Evolutionary conservation across 2,329 filamentous ascomycete species (phyloP).

Genomic region (Botrytis paeoniae): DNA sequence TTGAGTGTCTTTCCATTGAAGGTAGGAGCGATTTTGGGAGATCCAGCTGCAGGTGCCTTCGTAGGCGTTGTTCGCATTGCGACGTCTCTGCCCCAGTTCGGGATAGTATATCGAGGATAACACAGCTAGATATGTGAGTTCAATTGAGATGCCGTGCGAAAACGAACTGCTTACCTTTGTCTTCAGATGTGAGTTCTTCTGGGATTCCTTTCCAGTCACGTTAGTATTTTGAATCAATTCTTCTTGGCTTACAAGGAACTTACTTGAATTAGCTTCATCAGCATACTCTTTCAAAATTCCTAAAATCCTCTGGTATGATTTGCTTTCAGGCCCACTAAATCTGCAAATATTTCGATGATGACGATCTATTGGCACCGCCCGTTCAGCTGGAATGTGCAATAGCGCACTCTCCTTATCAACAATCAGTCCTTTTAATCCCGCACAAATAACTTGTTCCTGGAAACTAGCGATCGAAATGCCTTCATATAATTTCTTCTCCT

Average conservation of each 20-base stretch:
- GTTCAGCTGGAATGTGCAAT: constrained; percentile 13
- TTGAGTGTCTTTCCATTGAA: constrained; percentile 27
- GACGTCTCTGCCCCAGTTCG: constrained; percentile 33
- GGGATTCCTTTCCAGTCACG: too few species aligned
- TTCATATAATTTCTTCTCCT: too few species aligned
- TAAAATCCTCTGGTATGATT: neutral
- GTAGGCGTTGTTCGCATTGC: constrained; percentile 30
- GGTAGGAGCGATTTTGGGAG: constrained; percentile 29
- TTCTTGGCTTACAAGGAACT: too few species aligned
- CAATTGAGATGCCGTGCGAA: too few species aligned
- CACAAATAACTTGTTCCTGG: neutral
- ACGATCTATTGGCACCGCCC: constrained; percentile 14
- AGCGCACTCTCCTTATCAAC: constrained; percentile 20
- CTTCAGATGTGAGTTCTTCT: neutral
- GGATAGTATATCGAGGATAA: constrained; percentile 34
- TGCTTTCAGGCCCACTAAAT: constrained; percentile 18
- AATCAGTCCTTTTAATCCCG: neutral
- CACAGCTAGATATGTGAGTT: too few species aligned
- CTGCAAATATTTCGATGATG: constrained; percentile 25
- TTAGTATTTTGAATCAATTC: too few species aligned
- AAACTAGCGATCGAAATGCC: neutral
- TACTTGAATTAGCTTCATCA: neutral
- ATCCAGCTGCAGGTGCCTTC: constrained; percentile 40
- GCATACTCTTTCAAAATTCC: constrained; percentile 11
- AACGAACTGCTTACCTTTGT: constrained; percentile 6